Base-by-base conservation (phyloP, 345 rosid species). In the thale cress (Arabidopsis thaliana) region DNA sequence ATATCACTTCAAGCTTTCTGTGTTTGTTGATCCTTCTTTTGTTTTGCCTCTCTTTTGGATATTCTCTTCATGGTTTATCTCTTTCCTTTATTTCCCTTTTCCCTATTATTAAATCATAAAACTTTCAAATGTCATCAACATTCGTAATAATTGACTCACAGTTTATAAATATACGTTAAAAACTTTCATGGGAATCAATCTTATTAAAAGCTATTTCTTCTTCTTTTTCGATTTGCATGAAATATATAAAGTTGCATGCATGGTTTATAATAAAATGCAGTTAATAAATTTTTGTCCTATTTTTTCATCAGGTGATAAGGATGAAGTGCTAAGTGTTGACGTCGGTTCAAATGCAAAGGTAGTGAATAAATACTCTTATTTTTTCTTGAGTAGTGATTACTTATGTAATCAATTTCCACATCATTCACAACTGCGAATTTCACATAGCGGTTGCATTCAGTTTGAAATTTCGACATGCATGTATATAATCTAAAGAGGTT, bases 41-140 rank as follows among this genome's bases (percentile, higher is more conserved):
- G 57, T 50, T 65, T 51, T 65, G 41, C 63, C 51, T 72, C 56
- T 78, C 77, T 11, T 71, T 73, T 78, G 73, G 73, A 32, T 41
- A 65, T 65, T 16, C 81, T 7, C 57, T 58, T 65, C 73, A 58
- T 32, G 81, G 81, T 78, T 65, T 24, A 12, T 62, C 8, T 49
- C 52, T 7, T 5, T 34, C 38, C 23, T 41, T 38, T 58, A 36
- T 32, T n/a, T 33, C 9, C 32, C 2, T 42, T 23, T 44, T 16
- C 8, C 25, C 2, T 24, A 56, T 14, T 46, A 45, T 56, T 6
- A 46, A 46, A 57, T n/a, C 25, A n/a, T 34, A 3, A 63, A 28
- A 37, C 0, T 2, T 59, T 24, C 4, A 16, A 61, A 9, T 28
- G 24, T 57, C 49, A 24, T 42, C 30, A 30, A 16, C 24, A 55